Evolutionary conservation across 2,329 filamentous ascomycete genomes (phyloP), one percentile per base, ranked within the genome.

Genomic region (Aotearoamyces nothofagi): DNA sequence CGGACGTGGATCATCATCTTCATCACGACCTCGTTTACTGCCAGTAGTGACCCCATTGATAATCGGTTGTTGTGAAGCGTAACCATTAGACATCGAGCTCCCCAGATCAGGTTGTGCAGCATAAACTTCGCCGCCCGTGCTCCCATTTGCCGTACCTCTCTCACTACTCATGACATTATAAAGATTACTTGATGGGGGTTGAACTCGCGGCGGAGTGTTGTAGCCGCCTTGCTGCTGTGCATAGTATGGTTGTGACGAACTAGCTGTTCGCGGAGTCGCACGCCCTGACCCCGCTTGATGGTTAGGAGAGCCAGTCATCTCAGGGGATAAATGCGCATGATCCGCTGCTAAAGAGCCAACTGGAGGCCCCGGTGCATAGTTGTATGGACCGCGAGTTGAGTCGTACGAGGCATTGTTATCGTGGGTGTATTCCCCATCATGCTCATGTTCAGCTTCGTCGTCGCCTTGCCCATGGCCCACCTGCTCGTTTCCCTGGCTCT

Each of bases 111-210:
- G 57, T 14, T 78, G 64, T 10, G 72, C 64, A 17, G 69, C 66
- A 49, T 92, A 92, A 5, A 75, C 68, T 40, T 92, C 81, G 27
- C 66, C 66, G 12, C 65, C 56, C 9, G 69, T 54, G 16, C 62
- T 65, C n/a, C 77, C 77, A 40, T 81, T 82, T 11, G 67, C 58
- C 8, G 70, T 53, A 16, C 62, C 69, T 15, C 81, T 69, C 34
- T 82, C 78, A 48, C 81, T 83, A 50, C 78, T 86, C 58, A 92
- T 84, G 37, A 92, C 78, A 52, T 75, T 92, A 63, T 92, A 92
- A 28, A 93, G 60, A 48, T 74, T 92, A 60, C 81, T 86, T 1
- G 80, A 75, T 3, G 78, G 66, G 34, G 73, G 63, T 33, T 64
- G 59, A 6, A 68, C 61, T 23, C 83, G 75, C 13, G 84, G 83